Evolutionary conservation across 805 yeast species (phyloP), one percentile per base, ranked within the genome.

Genomic region (Ogataea neopini): DNA sequence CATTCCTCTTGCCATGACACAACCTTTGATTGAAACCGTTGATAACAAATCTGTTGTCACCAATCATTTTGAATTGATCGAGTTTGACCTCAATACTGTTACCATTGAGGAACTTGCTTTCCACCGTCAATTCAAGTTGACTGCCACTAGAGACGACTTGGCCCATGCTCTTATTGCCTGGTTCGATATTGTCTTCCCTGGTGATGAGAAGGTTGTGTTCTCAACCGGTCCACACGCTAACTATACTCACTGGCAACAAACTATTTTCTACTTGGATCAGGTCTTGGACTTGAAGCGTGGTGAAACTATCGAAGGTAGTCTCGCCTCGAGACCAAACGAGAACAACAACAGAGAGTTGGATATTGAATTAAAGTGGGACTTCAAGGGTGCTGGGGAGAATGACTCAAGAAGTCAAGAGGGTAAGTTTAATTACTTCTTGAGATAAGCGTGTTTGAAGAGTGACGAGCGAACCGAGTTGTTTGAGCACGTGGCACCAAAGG

Each of bases 201-300:
- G 74, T 44, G 76, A 74, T 48, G 80, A 81, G 57, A 79, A 77
- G 56, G 84, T 92, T 49, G 73, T 72, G 26, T 91, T 94, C 65
- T 84, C 94, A 17, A 95, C 99, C 11, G 98, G 98, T 19, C 97
- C 99, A 29, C 90, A 86, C 70, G 84, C 90, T 40, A 81, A 83
- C 58, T 90, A 91, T 75, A 94, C 99, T 13, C 99, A 94, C 73
- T 94, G 99, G 99, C 95, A 94, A 69, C 99, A 94, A 73, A 87
- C 97, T 15, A 95, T 94, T 1, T 90, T 95, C 71, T 95, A 94
- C 69, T 76, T 92, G 62, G 82, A 79, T 58, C 87, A 88, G 60
- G 96, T 88, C 23, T 69, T 92, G 54, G 87, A 83, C 61, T 71
- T 86, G 52, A 83, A 84, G 62, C 73, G 75, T 57, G 96, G 92